A percentile compares a stretch with the other conserved stretches of the same genome.
Conservation (phyloP, 257 asterid genomes). For the Solanum virginianum region DNA sequence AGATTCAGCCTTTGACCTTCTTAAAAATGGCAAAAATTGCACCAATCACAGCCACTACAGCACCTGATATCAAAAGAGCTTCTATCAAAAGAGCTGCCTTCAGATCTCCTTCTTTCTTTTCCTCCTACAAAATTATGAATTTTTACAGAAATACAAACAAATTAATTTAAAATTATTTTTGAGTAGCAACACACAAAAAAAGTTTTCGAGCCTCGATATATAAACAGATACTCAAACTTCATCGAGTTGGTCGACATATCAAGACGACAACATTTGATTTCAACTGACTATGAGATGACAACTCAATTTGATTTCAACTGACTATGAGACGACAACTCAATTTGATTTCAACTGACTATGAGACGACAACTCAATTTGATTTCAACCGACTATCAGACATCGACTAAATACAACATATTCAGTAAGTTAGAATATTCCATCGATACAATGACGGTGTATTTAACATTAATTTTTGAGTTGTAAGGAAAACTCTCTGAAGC, state of each 20-base stretch:
- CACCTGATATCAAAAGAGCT: slow-evolving; percentile 32
- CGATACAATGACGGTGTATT: too few relatives aligned
- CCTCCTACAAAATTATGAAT: neutral
- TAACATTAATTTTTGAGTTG: too few relatives aligned
- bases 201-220: too few relatives aligned
- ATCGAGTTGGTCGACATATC: too few relatives aligned
- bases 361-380: neutral
- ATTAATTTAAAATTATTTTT: neutral
- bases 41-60: slow-evolving; percentile 37
- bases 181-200: too few relatives aligned
- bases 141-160: neutral
- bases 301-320: neutral
- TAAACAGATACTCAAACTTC: too few relatives aligned
- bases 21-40: slow-evolving; percentile 31
- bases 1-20: slow-evolving; percentile 23
- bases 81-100: slow-evolving; percentile 24
- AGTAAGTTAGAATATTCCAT: too few relatives aligned
- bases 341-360: too few relatives aligned
- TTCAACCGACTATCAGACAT: too few relatives aligned
- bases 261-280: too few relatives aligned
- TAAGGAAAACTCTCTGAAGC: too few relatives aligned
- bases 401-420: accelerated
- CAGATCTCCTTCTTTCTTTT: slow-evolving; percentile 8
- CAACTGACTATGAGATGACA: too few relatives aligned
- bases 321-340: neutral